phyloP scores from a whole-genome alignment of 768 basidiomycete species.

The Mycena maculata region DNA sequence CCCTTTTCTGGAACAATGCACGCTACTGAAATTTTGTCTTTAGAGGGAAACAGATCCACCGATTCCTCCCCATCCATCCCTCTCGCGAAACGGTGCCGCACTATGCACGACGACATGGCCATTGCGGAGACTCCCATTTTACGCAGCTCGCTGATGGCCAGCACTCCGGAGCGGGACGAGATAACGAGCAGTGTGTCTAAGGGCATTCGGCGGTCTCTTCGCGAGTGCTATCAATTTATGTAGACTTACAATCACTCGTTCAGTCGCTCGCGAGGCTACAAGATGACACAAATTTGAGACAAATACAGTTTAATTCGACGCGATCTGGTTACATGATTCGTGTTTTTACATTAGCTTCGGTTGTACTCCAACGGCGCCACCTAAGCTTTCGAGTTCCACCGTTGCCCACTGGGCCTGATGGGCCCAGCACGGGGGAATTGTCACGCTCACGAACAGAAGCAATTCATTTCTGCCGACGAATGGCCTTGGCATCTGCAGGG shows the following conservation, averaged over 20 bases:
- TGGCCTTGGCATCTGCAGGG: constrained; percentile 8
- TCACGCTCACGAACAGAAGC: too few relatives aligned
- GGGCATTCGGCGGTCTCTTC: background rate
- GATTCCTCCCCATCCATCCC: background rate
- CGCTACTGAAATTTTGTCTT: too few relatives aligned
- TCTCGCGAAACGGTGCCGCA: background rate
- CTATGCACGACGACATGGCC: background rate
- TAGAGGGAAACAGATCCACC: background rate
- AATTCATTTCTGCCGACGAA: constrained; percentile 7
- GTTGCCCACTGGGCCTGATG: too few relatives aligned
- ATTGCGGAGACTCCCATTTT: background rate
- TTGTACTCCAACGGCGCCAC: too few relatives aligned
- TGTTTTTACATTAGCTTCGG: too few relatives aligned
- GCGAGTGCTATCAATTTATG: background rate
- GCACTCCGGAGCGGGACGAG: constrained; percentile 1
- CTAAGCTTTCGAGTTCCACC: too few relatives aligned
- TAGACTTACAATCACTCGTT: too few relatives aligned
- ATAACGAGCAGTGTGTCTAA: background rate
- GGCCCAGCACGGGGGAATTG: too few relatives aligned
- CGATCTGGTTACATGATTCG: too few relatives aligned
- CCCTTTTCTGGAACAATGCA: background rate
- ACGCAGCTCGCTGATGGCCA: background rate
- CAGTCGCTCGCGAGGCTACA: background rate
- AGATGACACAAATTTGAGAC: too few relatives aligned
- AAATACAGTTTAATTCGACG: background rate